Base-by-base conservation (phyloP, 2,329 filamentous ascomycete species). In the Cladobotryum mycophilum region DNA sequence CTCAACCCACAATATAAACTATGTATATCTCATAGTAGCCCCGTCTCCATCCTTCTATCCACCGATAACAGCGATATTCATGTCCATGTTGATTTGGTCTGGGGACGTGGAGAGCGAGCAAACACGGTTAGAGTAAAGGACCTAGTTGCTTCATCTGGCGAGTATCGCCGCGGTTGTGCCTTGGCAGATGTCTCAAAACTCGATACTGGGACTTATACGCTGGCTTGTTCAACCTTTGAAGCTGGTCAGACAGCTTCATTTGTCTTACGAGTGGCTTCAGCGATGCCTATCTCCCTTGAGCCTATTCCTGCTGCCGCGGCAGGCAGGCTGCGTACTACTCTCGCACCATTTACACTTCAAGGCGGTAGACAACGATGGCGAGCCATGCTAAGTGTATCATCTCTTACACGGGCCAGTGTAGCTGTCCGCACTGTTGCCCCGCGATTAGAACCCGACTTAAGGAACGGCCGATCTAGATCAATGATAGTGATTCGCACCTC, bases 201-300 rank as follows among this genome's bases (percentile, higher is more conserved):
- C 15, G 81, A 84, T 37, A 71, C 81, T 1, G 92, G 92, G 0
- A 76, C 76, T 0, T 99, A 97, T 67, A 96, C 89, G 0, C 77
- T 96, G 50, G 86, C 96, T 6, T 92, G 87, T 64, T 96, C 89
- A 2, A 95, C 92, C 0, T 97, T 95, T 65, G 89, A 95, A 55
- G 78, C 85, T 0, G 86, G 85, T 8, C 88, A 95, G 62, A 73
- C 81, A 1, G 88, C 86, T 3, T 76, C 77, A 45, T 97, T 95
- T 62, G 81, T 77, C 1, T 74, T 99, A 8, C 81, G 83, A 51
- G 76, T 96, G n/a, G 83, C 84, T 43, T 84, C 86, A 34, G 81
- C 78, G 48, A 64, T 70, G 2, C 72, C 77, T 0, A 77, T 84
- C 36, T 60, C 67, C 1, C 64, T 95, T 5, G 71, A 70, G 7